Conservation (phyloP, 179 eudicot genomes). For the Drosera spatulata region DNA sequence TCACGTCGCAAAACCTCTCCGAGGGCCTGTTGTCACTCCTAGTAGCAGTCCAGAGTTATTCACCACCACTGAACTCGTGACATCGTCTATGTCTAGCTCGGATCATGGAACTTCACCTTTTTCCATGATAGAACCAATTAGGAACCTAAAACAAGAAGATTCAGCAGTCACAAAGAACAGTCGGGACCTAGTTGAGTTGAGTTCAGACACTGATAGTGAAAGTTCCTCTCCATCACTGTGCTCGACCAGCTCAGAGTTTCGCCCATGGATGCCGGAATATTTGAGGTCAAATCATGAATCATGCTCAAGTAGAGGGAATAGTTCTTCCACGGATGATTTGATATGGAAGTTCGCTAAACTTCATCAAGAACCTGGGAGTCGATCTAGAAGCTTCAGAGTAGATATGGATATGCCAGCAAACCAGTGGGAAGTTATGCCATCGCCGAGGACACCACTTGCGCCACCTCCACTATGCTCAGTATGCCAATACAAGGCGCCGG, state of each 20-base stretch:
- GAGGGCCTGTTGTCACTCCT: constrained; percentile 79
- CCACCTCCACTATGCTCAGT: constrained; percentile 72
- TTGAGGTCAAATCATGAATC: constrained; percentile 29
- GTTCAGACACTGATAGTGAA: constrained; percentile 65
- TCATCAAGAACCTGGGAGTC: constrained; percentile 41
- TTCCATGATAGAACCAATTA: constrained; percentile 21
- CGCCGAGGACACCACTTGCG: constrained; percentile 59
- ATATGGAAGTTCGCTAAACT: constrained; percentile 37
- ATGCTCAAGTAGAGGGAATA: constrained; percentile 19
- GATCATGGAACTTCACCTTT: constrained; percentile 71
- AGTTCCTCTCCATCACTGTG: constrained; percentile 40
- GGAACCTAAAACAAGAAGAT: constrained; percentile 34
- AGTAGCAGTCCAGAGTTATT: constrained; percentile 85
- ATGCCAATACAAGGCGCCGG: constrained; percentile 61
- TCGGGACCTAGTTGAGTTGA: constrained; percentile 26
- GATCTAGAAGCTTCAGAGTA: constrained; percentile 22
- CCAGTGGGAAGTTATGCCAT: constrained; percentile 39
- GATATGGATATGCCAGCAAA: constrained; percentile 42
- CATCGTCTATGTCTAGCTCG: constrained; percentile 82
- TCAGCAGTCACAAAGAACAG: constrained; percentile 23
- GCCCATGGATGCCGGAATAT: constrained; percentile 60
- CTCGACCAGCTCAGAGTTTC: constrained; percentile 56
- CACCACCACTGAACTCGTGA: constrained; percentile 80
- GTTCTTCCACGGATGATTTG: constrained; percentile 29
- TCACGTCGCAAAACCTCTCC: constrained; percentile 16